Conservation (phyloP, 2,329 filamentous ascomycete species). For the Xylaria arbuscula region DNA sequence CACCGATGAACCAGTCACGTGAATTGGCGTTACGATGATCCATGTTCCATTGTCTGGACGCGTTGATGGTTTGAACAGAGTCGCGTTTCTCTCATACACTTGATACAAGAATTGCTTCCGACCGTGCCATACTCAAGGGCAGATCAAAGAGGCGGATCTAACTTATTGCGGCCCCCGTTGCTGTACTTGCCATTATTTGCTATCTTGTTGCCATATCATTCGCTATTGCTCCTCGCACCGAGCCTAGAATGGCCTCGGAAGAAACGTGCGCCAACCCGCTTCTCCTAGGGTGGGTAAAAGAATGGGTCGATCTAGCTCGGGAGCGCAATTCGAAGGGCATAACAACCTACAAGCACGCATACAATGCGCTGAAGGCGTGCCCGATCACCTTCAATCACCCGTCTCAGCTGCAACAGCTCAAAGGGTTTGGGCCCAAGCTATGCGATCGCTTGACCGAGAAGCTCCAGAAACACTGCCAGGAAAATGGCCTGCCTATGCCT, state of each 20-base stretch:
- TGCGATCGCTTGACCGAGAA: slow-evolving; percentile 75
- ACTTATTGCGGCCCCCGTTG: slow-evolving; percentile 4
- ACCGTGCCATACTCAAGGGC: background rate
- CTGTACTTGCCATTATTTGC: slow-evolving; percentile 14
- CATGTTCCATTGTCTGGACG: slow-evolving; percentile 21
- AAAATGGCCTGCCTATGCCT: slow-evolving; percentile 76
- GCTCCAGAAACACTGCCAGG: slow-evolving; percentile 69
- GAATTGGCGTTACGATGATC: slow-evolving; percentile 38
- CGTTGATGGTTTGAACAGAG: slow-evolving; percentile 14
- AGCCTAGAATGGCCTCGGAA: slow-evolving; percentile 40
- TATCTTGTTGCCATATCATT: background rate
- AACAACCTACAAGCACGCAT: slow-evolving; percentile 79
- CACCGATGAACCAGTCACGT: slow-evolving; percentile 32
- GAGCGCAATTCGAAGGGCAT: slow-evolving; percentile 77
- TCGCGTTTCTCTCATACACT: slow-evolving; percentile 10
- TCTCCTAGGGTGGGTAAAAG: slow-evolving; percentile 78
- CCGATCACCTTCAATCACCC: slow-evolving; percentile 78
- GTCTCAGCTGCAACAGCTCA: slow-evolving; percentile 76
- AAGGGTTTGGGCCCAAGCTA: slow-evolving; percentile 77
- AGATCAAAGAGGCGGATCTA: background rate
- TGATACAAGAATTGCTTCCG: background rate
- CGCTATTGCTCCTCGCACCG: slow-evolving; percentile 6
- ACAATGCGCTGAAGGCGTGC: slow-evolving; percentile 80
- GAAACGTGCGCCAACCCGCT: slow-evolving; percentile 74
- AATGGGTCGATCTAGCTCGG: slow-evolving; percentile 77